Evolutionary conservation across 2,329 filamentous ascomycete species (phyloP), one percentile per base, ranked within the genome.

Genomic region (Curvularia spicifera): DNA sequence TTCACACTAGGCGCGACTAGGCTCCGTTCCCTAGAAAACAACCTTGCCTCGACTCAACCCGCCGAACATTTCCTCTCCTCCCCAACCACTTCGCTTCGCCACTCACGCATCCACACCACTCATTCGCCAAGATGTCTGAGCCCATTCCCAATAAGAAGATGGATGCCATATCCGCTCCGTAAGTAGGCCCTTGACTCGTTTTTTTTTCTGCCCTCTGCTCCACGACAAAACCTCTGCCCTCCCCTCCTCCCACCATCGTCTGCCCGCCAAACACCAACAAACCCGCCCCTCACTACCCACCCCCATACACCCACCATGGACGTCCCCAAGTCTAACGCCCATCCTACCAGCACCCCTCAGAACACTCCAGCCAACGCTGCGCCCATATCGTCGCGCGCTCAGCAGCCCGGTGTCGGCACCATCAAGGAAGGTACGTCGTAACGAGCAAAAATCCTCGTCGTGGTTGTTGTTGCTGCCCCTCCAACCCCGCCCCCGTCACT

Each of bases 301-400:
- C 63, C 68, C 63, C 53, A 26, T 31, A 47, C 54, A 44, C 48
- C 62, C 62, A 48, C 55, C 53, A 67, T 74, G 60, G 62, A 72
- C 56, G 60, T 78, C 69, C 66, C 78, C 60, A 69, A 71, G 52
- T 68, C 69, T 72, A 65, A 74, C 66, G 59, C 61, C 58, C 45
- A 56, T 26, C 56, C 68, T 51, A 61, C 76, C 79, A 98, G 95
- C 74, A 99, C 95, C 76, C 95, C 95, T 75, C 95, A 99, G 82
- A 99, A 99, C 84, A 99, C 95, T 56, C 95, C 95, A 69, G 90
- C 92, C 68, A 93, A 88, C 81, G 93, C 94, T 83, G 95, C 96
- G 69, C 95, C 95, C 67, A 98, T 99, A 81, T 96, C 93, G 53
- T 98, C 94, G 63, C 94, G 95, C 80, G 95, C 96, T 70, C 93